Conservation (phyloP, 495 filamentous ascomycete genomes). For the Penicillium robsamsonii region DNA sequence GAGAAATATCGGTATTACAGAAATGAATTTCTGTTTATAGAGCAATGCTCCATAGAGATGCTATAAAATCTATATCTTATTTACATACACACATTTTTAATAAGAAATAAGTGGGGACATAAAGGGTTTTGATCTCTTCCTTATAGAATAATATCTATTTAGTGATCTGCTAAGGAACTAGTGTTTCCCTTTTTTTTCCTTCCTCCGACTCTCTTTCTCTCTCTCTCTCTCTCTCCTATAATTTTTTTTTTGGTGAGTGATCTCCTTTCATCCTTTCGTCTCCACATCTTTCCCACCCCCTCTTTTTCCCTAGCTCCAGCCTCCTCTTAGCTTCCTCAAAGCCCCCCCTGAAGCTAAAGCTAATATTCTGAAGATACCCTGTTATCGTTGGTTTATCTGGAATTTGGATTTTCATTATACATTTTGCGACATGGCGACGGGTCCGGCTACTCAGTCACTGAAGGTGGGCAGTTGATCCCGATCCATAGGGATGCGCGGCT, state of each 20-base stretch:
- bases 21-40: no score
- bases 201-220: constrained; percentile 3
- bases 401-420: constrained; percentile 12
- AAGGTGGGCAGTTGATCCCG: constrained; percentile 53
- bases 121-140: neutral
- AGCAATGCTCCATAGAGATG: no score
- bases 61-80: neutral
- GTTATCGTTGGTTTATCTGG: constrained; percentile 16
- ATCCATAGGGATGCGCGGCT: constrained; percentile 15
- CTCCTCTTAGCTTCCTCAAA: constrained; percentile 6
- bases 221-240: constrained; percentile 13
- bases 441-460: constrained; percentile 68
- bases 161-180: constrained; percentile 3
- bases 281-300: constrained; percentile 9
- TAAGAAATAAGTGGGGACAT: constrained; percentile 1
- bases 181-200: constrained; percentile 12
- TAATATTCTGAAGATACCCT: constrained; percentile 2
- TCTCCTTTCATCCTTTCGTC: constrained; percentile 13
- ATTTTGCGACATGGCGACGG: constrained; percentile 56
- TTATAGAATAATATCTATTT: neutral
- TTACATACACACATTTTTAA: neutral
- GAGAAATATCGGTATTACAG: neutral
- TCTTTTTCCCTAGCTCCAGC: constrained; percentile 11
- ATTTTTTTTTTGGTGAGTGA: constrained; percentile 10
- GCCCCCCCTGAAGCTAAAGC: constrained; percentile 10